Evolutionary conservation across 192 early-diverging fungal genomes (phyloP).

Genomic region (Backusella sp.): DNA sequence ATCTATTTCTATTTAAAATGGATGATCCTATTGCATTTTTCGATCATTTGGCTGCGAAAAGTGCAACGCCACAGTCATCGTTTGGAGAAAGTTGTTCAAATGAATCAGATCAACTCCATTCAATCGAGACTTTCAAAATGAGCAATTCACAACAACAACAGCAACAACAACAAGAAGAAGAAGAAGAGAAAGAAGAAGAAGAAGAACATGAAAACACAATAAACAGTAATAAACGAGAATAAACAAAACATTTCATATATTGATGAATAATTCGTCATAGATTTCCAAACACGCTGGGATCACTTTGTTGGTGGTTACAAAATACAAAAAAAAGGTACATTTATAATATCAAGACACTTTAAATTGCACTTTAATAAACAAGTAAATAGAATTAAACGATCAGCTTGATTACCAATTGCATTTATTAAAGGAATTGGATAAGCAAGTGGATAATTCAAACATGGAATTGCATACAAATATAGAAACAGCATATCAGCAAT

Average conservation of each 20-base stretch:
- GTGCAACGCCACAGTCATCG: neutral
- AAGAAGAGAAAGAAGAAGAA: neutral
- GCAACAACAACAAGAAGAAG: neutral
- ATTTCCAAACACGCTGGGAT: neutral
- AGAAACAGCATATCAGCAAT: constrained; percentile 15
- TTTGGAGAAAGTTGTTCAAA: neutral
- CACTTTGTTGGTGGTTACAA: neutral
- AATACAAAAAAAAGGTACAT: neutral
- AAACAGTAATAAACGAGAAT: neutral
- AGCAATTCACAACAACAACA: neutral
- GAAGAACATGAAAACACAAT: neutral
- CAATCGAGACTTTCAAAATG: neutral
- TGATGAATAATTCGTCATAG: neutral
- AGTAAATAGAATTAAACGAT: neutral
- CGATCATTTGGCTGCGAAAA: constrained; percentile 10
- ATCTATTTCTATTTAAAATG: neutral
- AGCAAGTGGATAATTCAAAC: constrained; percentile 16
- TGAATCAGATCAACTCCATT: neutral
- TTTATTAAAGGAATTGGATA: constrained; percentile 14
- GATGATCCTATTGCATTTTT: constrained; percentile 13
- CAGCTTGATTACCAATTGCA: neutral
- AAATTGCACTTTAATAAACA: neutral
- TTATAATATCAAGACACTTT: neutral
- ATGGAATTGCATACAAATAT: constrained; percentile 13
- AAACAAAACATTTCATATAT: neutral